Conservation (phyloP, 225 moss, liverwort and hornwort species). For the Neckera pumila region DNA sequence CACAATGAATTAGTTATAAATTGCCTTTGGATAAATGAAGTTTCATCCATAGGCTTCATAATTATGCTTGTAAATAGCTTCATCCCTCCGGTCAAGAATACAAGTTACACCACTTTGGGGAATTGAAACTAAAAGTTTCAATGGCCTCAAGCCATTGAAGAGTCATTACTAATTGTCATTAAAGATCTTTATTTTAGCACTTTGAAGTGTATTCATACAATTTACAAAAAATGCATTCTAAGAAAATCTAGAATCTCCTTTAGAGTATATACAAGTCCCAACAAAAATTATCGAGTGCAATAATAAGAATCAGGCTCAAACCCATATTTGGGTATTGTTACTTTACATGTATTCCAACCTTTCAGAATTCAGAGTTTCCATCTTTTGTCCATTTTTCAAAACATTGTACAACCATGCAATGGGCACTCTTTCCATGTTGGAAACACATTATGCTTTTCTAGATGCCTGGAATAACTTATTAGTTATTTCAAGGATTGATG, state of each 20-base stretch:
- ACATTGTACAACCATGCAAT: rapidly evolving
- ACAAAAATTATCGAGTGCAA: too few relatives aligned
- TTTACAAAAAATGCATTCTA: background rate
- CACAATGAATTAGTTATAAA: background rate
- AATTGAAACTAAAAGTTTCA: background rate
- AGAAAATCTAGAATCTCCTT: background rate
- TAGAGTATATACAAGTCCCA: too few relatives aligned
- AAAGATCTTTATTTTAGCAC: background rate
- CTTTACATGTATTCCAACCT: rapidly evolving
- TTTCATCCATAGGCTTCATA: background rate
- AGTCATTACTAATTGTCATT: background rate
- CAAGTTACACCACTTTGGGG: rapidly evolving
- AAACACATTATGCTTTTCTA: background rate
- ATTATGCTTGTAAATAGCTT: background rate
- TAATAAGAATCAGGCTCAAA: background rate
- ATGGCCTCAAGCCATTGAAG: background rate
- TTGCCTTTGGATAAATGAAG: background rate
- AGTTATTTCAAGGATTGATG: background rate
- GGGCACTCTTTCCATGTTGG: background rate
- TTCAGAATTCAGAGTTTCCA: rapidly evolving
- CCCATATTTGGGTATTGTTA: background rate
- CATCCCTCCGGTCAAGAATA: rapidly evolving
- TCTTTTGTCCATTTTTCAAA: background rate
- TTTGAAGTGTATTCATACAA: background rate
- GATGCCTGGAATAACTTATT: background rate